Evolutionary conservation across 768 basidiomycete genomes (phyloP), one percentile per base, ranked within the genome.

Genomic region (Termitomyces sp.): DNA sequence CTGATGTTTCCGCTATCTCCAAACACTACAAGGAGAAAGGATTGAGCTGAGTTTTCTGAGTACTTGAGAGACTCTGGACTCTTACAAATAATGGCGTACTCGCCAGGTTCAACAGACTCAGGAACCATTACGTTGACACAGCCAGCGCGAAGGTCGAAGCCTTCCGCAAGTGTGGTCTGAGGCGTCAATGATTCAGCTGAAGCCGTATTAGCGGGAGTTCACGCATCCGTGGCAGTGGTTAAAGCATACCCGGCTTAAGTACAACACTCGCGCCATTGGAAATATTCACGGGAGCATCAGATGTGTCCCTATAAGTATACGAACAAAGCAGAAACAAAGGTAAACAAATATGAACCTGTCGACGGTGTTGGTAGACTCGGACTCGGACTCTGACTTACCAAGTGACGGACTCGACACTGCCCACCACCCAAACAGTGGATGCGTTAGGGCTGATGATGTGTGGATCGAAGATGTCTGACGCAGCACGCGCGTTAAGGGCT

Each of bases 1-100:
- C 79, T 80, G 56, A 68, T 67, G 69, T 82, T 77, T 40, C 80
- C 80, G 17, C 80, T 82, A 64, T 82, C 79, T 15, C 82, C 81
- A 58, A 80, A 80, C 55, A 83, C 81, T 83, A 15, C 6, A 48
- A 15, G 6, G 32, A 29, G 45, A n/a, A 8, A 17, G n/a, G 45
- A 15, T 38, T 14, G 40, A 61, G 38, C 31, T 2, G 5, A 60
- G 15, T 31, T 54, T 43, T 37, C 29, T 43, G 40, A 46, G 29
- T 14, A 32, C 17, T 25, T 2, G 15, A 52, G 4, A 17, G 56
- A 54, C 15, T 14, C 9, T 40, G 38, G 45, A 20, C 25, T 17
- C 57, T 42, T 25, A 59, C 57, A 42, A 51, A 37, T 42, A 20
- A 56, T 56, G 42, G 43, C 31, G n/a, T 56, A 56, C 20, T 34